These are phyloP conservation scores for Hygrophila difformis DNA, from an alignment of 257 asterid species.

Conservation along the genomic window DNA sequence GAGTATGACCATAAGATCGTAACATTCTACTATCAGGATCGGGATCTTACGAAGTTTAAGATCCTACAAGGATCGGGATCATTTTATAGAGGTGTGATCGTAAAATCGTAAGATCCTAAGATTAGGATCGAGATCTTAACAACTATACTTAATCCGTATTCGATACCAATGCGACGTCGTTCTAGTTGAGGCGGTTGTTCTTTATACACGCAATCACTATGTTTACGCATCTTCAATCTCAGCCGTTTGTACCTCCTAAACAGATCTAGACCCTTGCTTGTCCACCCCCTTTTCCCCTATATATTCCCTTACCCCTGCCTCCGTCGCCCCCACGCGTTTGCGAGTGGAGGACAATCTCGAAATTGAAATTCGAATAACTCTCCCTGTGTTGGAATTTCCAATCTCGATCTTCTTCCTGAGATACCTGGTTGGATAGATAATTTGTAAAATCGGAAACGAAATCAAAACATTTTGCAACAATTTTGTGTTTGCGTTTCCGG, in stretches of 20 bases:
- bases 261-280: conserved; percentile 16
- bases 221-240: conserved; percentile 21
- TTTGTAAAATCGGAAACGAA: not conserved
- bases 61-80: no score
- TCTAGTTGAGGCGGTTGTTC: no score
- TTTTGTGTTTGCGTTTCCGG: not conserved
- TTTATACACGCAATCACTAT: no score
- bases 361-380: not conserved
- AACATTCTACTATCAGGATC: no score
- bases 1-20: no score
- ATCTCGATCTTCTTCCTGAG: conserved; percentile 7
- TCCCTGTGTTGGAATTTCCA: not conserved
- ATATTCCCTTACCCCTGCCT: not conserved
- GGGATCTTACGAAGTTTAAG: no score
- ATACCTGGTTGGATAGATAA: conserved; percentile 2
- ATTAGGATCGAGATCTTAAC: no score
- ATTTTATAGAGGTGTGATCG: no score
- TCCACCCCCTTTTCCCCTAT: not conserved
- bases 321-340: not conserved
- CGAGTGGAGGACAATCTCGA: not conserved
- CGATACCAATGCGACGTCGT: no score
- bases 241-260: conserved; percentile 13
- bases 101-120: no score
- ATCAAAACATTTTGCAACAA: not conserved
- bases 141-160: no score